A percentile compares a stretch with the other conserved stretches of the same genome.
Evolutionary conservation across 2,329 filamentous ascomycete genomes (phyloP).

Genomic region (Fusarium chuoi): DNA sequence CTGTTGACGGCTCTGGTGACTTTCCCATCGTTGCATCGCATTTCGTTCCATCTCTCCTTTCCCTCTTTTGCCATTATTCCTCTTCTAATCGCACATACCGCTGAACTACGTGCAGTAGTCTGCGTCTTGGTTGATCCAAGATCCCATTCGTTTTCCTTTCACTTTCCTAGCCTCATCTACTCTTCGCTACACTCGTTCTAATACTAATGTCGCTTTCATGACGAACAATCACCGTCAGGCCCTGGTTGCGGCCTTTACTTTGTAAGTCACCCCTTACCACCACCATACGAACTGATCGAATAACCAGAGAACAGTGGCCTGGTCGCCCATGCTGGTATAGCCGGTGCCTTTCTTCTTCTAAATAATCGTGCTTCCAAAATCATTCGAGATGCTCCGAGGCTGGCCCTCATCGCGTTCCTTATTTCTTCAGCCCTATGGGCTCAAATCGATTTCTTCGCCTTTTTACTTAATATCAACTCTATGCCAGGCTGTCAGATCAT

Average conservation of each 20-base stretch:
- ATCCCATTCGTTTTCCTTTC: slow-evolving; percentile 10
- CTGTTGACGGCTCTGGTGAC: slow-evolving; percentile 12
- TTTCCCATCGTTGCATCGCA: slow-evolving; percentile 21
- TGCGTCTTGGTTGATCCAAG: slow-evolving; percentile 35
- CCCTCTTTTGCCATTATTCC: slow-evolving; percentile 28
- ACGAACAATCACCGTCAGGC: slow-evolving; percentile 58
- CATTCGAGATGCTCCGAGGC: slow-evolving; percentile 69
- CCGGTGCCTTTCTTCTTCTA: slow-evolving; percentile 58
- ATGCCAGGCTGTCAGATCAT: slow-evolving; percentile 61
- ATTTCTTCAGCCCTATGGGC: slow-evolving; percentile 64
- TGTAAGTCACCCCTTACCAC: slow-evolving; percentile 53
- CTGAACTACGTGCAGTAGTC: slow-evolving; percentile 26
- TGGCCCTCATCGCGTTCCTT: slow-evolving; percentile 69
- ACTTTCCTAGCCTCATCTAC: slow-evolving; percentile 46
- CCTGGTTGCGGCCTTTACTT: slow-evolving; percentile 64
- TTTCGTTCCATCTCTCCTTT: slow-evolving; percentile 20
- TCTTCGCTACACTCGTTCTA: slow-evolving; percentile 46
- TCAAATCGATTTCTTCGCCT: slow-evolving; percentile 61
- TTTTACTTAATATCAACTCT: slow-evolving; percentile 57
- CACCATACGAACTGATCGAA: slow-evolving; percentile 16
- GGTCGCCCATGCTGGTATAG: slow-evolving; percentile 62
- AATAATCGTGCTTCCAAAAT: slow-evolving; percentile 60
- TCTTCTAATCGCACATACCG: slow-evolving; percentile 25
- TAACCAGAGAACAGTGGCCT: slow-evolving; percentile 57
- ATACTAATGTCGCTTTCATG: slow-evolving; percentile 52